These are phyloP conservation scores for Mycena haematopus DNA, from an alignment of 768 basidiomycete genomes.

Conservation along the genomic window DNA sequence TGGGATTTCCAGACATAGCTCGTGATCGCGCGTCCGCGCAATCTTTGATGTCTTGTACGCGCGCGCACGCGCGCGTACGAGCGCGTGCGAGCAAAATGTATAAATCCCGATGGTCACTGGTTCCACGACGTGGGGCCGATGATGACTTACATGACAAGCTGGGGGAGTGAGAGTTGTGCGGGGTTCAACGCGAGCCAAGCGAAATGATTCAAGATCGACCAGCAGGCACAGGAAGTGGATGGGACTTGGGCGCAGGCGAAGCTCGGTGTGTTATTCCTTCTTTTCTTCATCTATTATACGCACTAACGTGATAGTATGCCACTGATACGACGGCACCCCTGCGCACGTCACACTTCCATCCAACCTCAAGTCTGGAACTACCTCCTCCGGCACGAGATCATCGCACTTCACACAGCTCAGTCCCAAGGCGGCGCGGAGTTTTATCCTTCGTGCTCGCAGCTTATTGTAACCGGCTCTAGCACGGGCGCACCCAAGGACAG, in stretches of 20 bases:
- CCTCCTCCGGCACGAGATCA: slow-evolving; percentile 59
- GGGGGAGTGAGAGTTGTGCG: slow-evolving; percentile 49
- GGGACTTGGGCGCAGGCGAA: slow-evolving; percentile 45
- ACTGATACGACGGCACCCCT: slow-evolving; percentile 33
- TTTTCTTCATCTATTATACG: background rate
- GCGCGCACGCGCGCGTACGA: too few relatives aligned
- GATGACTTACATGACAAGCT: slow-evolving; percentile 49
- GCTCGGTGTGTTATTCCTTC: background rate
- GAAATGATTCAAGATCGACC: slow-evolving; percentile 61
- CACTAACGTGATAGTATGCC: background rate
- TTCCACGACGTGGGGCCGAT: slow-evolving; percentile 39
- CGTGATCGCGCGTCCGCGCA: slow-evolving; percentile 53
- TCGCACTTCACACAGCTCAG: slow-evolving; percentile 48
- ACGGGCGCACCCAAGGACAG: slow-evolving; percentile 33
- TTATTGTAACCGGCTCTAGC: slow-evolving; percentile 40
- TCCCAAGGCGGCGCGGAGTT: slow-evolving; percentile 46
- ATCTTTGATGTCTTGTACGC: too few relatives aligned
- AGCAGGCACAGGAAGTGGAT: slow-evolving; percentile 42
- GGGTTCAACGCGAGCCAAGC: slow-evolving; percentile 49
- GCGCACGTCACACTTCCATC: slow-evolving; percentile 41
- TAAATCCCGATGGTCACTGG: too few relatives aligned
- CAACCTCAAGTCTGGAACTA: slow-evolving; percentile 53
- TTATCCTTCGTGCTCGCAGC: slow-evolving; percentile 40
- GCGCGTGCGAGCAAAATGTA: too few relatives aligned
- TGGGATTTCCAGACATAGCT: too few relatives aligned